Percentiles rank a stretch among this genome's conserved stretches.
Evolutionary conservation across 192 early-diverging fungal species (phyloP).

Genomic region (Coemansia sp.): DNA sequence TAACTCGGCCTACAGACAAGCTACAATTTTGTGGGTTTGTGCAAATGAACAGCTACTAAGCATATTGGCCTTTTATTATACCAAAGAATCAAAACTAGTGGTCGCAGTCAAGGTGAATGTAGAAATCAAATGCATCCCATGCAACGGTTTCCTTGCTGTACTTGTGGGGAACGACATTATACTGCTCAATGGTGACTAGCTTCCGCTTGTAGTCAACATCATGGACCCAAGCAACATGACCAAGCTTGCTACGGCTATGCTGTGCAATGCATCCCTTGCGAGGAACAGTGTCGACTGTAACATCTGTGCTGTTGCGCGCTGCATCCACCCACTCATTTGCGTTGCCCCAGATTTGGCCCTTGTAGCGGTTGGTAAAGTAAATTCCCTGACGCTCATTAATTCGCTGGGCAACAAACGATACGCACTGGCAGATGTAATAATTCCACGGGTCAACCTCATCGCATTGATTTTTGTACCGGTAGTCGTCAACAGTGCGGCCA

Average conservation of each 20-base stretch:
- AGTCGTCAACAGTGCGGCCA: conserved; percentile 35
- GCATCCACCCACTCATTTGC: conserved; percentile 46
- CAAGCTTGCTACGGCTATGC: conserved; percentile 21
- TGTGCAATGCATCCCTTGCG: conserved; percentile 28
- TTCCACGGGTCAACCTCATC: conserved; percentile 41
- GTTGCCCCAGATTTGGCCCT: conserved; percentile 42
- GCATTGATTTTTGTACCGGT: conserved; percentile 35
- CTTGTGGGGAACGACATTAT: conserved; percentile 31
- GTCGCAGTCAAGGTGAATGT: conserved; percentile 24
- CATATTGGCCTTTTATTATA: too few species aligned
- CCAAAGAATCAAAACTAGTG: neutral
- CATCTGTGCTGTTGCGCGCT: conserved; percentile 21
- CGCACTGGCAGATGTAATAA: conserved; percentile 46
- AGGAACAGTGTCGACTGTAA: conserved; percentile 23
- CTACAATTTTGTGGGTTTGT: too few species aligned
- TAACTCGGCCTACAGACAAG: too few species aligned
- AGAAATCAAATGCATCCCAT: conserved; percentile 36
- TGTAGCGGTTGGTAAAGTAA: conserved; percentile 41
- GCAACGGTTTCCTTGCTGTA: conserved; percentile 31
- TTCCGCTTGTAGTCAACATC: conserved; percentile 20
- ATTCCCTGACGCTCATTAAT: conserved; percentile 46
- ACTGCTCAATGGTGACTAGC: conserved; percentile 40
- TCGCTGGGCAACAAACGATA: conserved; percentile 47
- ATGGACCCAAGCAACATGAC: conserved; percentile 45
- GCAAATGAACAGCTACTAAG: too few species aligned